phyloP scores from a whole-genome alignment of 2,329 filamentous ascomycete species.

The Phoma sp. region DNA sequence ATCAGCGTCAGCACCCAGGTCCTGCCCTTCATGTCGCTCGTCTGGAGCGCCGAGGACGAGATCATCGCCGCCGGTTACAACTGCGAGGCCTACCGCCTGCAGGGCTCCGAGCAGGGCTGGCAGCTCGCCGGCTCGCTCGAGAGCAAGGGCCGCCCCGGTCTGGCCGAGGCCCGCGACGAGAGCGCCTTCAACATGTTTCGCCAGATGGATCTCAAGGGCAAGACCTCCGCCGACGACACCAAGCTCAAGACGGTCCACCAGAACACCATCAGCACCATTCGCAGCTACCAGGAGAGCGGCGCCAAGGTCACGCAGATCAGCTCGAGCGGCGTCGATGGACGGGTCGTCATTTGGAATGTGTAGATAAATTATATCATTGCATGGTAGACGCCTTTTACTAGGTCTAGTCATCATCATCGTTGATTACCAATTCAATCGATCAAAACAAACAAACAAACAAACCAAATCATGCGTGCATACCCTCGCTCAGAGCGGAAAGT shows the following conservation, averaged over 20 bases:
- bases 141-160: conserved; percentile 67
- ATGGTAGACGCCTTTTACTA: neutral
- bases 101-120: conserved; percentile 81
- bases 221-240: conserved; percentile 81
- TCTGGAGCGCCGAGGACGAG: conserved; percentile 91
- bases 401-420: neutral
- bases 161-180: conserved; percentile 75
- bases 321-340: conserved; percentile 60
- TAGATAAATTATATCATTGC: conserved; percentile 26
- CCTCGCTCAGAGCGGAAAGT: conserved; percentile 4
- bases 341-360: conserved; percentile 56
- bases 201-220: conserved; percentile 98
- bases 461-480: neutral
- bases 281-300: conserved; percentile 72
- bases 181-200: conserved; percentile 97
- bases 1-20: conserved; percentile 88
- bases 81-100: conserved; percentile 87
- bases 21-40: conserved; percentile 87
- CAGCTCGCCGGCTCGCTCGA: conserved; percentile 82
- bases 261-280: conserved; percentile 89
- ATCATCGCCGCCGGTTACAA: conserved; percentile 94
- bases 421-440: neutral
- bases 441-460: neutral
- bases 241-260: conserved; percentile 95
- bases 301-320: conserved; percentile 79